A percentile compares a stretch with the other conserved stretches of the same genome.
Evolutionary conservation across 1,139 yeast genomes (phyloP).

Genomic region (Taphrina confusa): DNA sequence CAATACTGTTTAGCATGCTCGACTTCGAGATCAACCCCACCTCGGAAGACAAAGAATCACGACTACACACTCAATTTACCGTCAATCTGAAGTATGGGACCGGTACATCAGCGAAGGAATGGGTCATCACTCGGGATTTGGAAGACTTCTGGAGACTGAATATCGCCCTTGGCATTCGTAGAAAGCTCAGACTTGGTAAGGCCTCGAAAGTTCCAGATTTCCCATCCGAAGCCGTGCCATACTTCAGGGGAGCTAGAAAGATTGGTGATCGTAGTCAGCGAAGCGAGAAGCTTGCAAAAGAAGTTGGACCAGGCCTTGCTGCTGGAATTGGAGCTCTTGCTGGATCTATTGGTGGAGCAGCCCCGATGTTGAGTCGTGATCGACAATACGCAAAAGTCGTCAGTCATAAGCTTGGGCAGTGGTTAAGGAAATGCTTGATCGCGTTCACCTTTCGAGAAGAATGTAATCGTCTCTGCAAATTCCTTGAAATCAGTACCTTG

Average conservation of each 20-base stretch:
- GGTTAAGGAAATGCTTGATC: slow-evolving; percentile 62
- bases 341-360: slow-evolving; percentile 32
- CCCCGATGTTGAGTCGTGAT: slow-evolving; percentile 6
- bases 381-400: slow-evolving; percentile 33
- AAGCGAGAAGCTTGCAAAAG: slow-evolving; percentile 16
- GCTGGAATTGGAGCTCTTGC: slow-evolving; percentile 33
- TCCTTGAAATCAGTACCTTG: slow-evolving; percentile 85
- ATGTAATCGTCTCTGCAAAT: slow-evolving; percentile 76
- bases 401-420: slow-evolving; percentile 54
- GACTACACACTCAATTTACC: slow-evolving; percentile 53
- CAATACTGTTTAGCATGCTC: slow-evolving; percentile 71
- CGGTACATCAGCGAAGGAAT: slow-evolving; percentile 72
- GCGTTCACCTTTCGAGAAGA: slow-evolving; percentile 72
- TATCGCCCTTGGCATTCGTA: slow-evolving; percentile 55
- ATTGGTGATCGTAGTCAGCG: slow-evolving; percentile 35
- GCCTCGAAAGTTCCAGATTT: slow-evolving; percentile 44
- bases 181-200: slow-evolving; percentile 61
- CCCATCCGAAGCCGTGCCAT: slow-evolving; percentile 43
- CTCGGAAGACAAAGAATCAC: slow-evolving; percentile 49
- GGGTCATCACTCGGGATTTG: slow-evolving; percentile 76
- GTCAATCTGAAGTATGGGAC: slow-evolving; percentile 86
- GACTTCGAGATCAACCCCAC: slow-evolving; percentile 64
- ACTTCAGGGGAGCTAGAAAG: slow-evolving; percentile 41
- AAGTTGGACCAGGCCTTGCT: slow-evolving; percentile 27
- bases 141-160: slow-evolving; percentile 56